A percentile compares a stretch with the other conserved stretches of the same genome.
Evolutionary conservation across 495 filamentous ascomycete species (phyloP).

Genomic region (Darksidea phi): DNA sequence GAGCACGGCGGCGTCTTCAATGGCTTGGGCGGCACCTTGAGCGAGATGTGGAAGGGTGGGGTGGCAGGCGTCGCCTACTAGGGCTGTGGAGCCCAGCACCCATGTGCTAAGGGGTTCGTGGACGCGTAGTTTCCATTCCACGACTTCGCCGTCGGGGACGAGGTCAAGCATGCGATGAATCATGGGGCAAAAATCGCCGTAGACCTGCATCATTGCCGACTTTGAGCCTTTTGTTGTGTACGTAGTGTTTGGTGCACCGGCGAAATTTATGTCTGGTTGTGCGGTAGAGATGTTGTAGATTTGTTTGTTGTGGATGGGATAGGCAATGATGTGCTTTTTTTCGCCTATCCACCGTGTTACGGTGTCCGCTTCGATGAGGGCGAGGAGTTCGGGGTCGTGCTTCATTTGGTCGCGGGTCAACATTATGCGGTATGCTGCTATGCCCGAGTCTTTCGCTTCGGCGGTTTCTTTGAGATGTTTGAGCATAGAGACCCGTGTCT

Average conservation of each 20-base stretch:
- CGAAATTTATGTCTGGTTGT: constrained; percentile 73
- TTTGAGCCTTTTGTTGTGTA: constrained; percentile 76
- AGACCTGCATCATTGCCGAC: constrained; percentile 63
- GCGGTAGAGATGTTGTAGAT: constrained; percentile 78
- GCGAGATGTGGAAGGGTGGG: constrained; percentile 72
- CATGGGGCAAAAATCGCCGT: constrained; percentile 67
- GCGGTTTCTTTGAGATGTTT: constrained; percentile 53
- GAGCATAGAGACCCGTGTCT: constrained; percentile 55
- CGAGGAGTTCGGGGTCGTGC: constrained; percentile 64
- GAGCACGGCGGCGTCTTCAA: constrained; percentile 75
- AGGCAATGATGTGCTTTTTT: constrained; percentile 79
- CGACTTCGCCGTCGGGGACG: constrained; percentile 78
- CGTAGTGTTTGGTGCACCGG: constrained; percentile 66
- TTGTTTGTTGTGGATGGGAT: constrained; percentile 68
- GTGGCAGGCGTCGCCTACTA: constrained; percentile 78
- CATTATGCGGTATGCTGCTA: constrained; percentile 86
- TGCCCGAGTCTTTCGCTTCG: constrained; percentile 66
- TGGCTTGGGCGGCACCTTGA: constrained; percentile 83
- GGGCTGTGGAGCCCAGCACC: constrained; percentile 64
- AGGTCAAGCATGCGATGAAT: constrained; percentile 70
- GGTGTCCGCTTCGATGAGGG: constrained; percentile 62
- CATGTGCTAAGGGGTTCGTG: constrained; percentile 70
- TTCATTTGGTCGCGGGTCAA: constrained; percentile 65
- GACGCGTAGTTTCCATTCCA: constrained; percentile 75
- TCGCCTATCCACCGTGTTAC: constrained; percentile 78